phyloP scores from a whole-genome alignment of 805 yeast genomes.

The Wickerhamiella alocasiicola region DNA sequence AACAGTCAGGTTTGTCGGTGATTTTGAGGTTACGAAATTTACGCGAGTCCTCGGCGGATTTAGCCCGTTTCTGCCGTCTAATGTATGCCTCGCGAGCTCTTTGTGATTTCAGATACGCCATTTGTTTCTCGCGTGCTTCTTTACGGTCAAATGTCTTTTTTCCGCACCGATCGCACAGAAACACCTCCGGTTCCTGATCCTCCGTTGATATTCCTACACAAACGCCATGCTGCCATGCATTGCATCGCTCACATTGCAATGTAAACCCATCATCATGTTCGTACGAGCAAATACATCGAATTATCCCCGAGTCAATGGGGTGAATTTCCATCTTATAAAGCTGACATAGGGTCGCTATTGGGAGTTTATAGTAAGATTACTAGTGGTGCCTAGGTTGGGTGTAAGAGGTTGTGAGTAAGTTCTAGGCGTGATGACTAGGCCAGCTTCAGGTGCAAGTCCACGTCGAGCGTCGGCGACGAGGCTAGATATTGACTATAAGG shows the following conservation, averaged over 20 bases:
- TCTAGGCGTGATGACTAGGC: too few relatives aligned
- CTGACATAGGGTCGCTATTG: too few relatives aligned
- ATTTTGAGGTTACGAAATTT: background rate
- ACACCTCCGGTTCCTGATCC: conserved; percentile 71
- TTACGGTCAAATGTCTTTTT: background rate
- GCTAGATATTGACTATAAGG: too few relatives aligned
- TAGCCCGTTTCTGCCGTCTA: background rate
- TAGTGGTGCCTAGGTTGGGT: too few relatives aligned
- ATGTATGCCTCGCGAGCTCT: too few relatives aligned
- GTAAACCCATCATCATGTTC: conserved; percentile 93
- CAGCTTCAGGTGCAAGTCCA: too few relatives aligned
- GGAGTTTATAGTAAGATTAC: too few relatives aligned
- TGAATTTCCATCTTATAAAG: conserved; percentile 12
- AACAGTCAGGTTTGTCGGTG: conserved; percentile 7
- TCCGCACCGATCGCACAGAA: conserved; percentile 68
- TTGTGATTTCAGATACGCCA: background rate
- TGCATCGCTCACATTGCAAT: conserved; percentile 88
- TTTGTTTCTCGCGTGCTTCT: conserved; percentile 3
- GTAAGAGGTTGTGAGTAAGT: too few relatives aligned
- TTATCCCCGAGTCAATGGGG: conserved; percentile 56
- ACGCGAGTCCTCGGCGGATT: background rate
- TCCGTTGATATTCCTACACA: conserved; percentile 72
- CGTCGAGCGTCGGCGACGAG: too few relatives aligned
- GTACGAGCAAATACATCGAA: conserved; percentile 79
- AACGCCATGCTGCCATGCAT: conserved; percentile 96